These are phyloP conservation scores for Mycothermus thermophilus DNA, from an alignment of 495 filamentous ascomycete species.

Conservation along the genomic window DNA sequence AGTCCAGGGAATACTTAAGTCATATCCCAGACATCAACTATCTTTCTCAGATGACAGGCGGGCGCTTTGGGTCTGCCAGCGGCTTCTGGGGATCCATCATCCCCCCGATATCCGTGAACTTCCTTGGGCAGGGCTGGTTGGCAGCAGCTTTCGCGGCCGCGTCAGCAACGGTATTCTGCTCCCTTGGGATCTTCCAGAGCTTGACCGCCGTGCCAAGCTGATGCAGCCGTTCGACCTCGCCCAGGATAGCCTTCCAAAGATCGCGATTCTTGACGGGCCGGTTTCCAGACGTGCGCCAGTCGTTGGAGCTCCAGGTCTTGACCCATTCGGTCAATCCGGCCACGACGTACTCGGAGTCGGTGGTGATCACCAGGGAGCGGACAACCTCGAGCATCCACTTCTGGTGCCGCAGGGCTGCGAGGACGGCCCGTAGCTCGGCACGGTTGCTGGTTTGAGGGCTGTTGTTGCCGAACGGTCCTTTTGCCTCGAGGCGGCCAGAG, in stretches of 20 bases:
- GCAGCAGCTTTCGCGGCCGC: conserved; percentile 26
- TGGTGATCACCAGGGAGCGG: conserved; percentile 30
- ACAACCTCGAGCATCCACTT: conserved; percentile 26
- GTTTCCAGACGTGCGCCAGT: conserved; percentile 20
- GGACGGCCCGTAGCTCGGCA: too few species aligned
- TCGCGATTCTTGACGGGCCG: conserved; percentile 26
- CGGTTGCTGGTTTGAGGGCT: conserved; percentile 25
- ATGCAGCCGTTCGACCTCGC: conserved; percentile 17
- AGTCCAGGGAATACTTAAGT: too few species aligned
- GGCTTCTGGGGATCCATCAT: too few species aligned
- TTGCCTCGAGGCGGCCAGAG: too few species aligned
- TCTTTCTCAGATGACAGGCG: too few species aligned
- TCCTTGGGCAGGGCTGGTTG: too few species aligned
- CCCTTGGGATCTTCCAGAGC: conserved; percentile 32
- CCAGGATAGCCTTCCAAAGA: conserved; percentile 30
- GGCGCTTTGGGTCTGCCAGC: too few species aligned
- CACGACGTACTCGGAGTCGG: conserved; percentile 33
- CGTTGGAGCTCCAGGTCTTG: conserved; percentile 26
- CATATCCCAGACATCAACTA: too few species aligned
- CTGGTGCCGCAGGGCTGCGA: conserved; percentile 24
- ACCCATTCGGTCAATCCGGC: conserved; percentile 27
- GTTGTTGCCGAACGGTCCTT: conserved; percentile 20
- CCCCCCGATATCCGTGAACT: too few species aligned
- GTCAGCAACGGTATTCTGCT: conserved; percentile 28
- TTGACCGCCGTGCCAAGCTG: conserved; percentile 16